Conservation (phyloP, 768 basidiomycete species). For the Tremella fuciformis region DNA sequence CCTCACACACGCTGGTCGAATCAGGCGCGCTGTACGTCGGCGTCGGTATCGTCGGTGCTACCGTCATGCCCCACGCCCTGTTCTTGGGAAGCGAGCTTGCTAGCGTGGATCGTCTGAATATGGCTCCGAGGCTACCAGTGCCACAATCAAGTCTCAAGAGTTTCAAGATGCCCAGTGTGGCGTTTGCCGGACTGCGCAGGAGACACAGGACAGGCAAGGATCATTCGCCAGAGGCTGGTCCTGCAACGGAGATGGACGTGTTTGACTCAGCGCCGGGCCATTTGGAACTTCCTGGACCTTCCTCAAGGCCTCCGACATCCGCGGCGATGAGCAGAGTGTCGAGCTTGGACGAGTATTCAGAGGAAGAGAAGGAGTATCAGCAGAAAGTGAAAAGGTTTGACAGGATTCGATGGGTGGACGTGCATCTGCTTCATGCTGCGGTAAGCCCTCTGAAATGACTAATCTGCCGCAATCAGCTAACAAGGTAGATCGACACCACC, state of each 20-base stretch:
- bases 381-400: conserved; percentile 44
- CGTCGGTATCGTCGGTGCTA: conserved; percentile 58
- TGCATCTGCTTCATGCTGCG: conserved; percentile 50
- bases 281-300: not conserved
- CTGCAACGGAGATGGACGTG: not conserved
- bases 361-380: conserved; percentile 35
- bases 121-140: conserved; percentile 31
- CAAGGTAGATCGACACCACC: conserved; percentile 60
- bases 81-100: conserved; percentile 83
- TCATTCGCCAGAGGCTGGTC: not conserved
- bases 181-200: not conserved
- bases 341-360: not conserved
- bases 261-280: not conserved
- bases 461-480: no score
- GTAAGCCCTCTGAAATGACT: conserved; percentile 37
- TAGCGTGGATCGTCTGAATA: conserved; percentile 69
- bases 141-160: not conserved
- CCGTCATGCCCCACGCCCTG: conserved; percentile 90
- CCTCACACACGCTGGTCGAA: conserved; percentile 56
- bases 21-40: conserved; percentile 52
- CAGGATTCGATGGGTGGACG: conserved; percentile 46
- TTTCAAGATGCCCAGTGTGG: conserved; percentile 21
- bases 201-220: not conserved
- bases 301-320: not conserved
- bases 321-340: not conserved